Conservation (phyloP, 148 eudicot genomes). For the Rhododendron henanense region DNA sequence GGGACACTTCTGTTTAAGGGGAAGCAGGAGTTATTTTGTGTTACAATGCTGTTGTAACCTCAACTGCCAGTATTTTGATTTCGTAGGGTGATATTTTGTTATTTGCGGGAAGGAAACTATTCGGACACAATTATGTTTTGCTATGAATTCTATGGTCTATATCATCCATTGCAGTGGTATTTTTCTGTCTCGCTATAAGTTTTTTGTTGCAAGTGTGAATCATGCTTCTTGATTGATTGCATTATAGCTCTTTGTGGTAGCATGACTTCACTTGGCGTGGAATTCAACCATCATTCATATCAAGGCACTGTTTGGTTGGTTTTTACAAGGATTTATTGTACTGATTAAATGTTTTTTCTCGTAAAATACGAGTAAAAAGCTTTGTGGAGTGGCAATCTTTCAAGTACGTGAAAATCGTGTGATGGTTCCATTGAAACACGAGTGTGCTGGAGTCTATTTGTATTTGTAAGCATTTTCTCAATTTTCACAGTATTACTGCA, state of each 20-base stretch:
- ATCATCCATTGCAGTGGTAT: background rate
- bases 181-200: background rate
- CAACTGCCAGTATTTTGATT: constrained; percentile 25
- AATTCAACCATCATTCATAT: too few relatives aligned
- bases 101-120: background rate
- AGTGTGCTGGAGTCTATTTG: too few relatives aligned
- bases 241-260: background rate
- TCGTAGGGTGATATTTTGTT: background rate
- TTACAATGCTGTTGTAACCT: constrained; percentile 27
- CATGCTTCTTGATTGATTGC: constrained; percentile 1
- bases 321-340: too few relatives aligned
- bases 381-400: too few relatives aligned
- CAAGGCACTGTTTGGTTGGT: too few relatives aligned
- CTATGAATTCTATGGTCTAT: background rate
- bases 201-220: background rate
- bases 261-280: too few relatives aligned
- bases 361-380: too few relatives aligned
- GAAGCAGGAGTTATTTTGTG: background rate
- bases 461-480: too few relatives aligned
- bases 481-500: too few relatives aligned
- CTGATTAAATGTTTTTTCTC: too few relatives aligned
- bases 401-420: too few relatives aligned
- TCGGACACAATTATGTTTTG: background rate
- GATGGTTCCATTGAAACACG: too few relatives aligned
- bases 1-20: background rate